phyloP scores from a whole-genome alignment of 2,329 filamentous ascomycete species.

The Lizonia empirigonia region DNA sequence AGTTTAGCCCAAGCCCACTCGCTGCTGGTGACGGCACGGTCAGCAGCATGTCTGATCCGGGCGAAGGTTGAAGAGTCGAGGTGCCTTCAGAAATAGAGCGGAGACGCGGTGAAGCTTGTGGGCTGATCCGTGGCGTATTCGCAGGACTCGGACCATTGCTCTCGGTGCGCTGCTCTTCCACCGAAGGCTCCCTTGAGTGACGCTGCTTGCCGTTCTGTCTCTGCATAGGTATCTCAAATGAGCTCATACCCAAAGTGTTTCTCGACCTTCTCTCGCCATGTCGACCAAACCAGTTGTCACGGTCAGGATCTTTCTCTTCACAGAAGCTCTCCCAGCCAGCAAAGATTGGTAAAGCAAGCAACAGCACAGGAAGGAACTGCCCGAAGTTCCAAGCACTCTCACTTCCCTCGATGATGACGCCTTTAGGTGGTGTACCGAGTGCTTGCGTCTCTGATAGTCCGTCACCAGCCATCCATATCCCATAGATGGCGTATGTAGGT shows the following conservation, averaged over 20 bases:
- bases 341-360: conserved; percentile 40
- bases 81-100: not conserved
- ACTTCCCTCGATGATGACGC: conserved; percentile 27
- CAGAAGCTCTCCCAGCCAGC: conserved; percentile 41
- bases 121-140: not conserved
- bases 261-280: conserved; percentile 11
- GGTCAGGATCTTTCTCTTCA: conserved; percentile 36
- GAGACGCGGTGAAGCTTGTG: conserved; percentile 4
- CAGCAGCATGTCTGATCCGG: conserved; percentile 1
- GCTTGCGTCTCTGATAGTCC: conserved; percentile 34
- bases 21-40: conserved; percentile 11
- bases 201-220: conserved; percentile 1
- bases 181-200: conserved; percentile 19
- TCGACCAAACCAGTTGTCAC: conserved; percentile 26
- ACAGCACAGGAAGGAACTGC: conserved; percentile 37
- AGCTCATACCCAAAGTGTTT: conserved; percentile 7
- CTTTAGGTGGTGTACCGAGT: conserved; percentile 24
- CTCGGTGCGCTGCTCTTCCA: conserved; percentile 23
- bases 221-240: conserved; percentile 3
- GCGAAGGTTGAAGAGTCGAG: not conserved
- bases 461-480: conserved; percentile 32
- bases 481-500: conserved; percentile 38
- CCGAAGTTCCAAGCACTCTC: conserved; percentile 41
- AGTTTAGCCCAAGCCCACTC: conserved; percentile 8
- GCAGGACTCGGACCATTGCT: conserved; percentile 14